phyloP scores from a whole-genome alignment of 306 rosid genomes.

The Dryas alaskensis region DNA sequence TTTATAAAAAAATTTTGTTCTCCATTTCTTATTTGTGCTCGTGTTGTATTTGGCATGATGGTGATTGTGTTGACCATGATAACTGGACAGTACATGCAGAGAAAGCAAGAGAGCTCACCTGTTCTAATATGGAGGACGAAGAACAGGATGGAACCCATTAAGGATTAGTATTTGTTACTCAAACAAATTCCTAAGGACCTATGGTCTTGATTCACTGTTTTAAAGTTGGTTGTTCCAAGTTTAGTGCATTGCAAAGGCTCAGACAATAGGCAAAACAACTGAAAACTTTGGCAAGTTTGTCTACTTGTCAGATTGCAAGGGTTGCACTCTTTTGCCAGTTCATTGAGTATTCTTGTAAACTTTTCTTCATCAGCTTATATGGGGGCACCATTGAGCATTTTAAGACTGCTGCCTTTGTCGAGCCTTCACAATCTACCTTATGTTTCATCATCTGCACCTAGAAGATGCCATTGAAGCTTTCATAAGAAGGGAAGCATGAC shows the following conservation, averaged over 20 bases:
- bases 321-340: background rate
- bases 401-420: background rate
- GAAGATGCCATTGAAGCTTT: background rate
- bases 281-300: background rate
- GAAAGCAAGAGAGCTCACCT: constrained; percentile 17
- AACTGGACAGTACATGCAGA: constrained; percentile 35
- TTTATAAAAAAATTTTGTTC: too few relatives aligned
- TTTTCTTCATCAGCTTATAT: background rate
- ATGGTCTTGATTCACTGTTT: background rate
- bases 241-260: background rate
- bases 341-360: background rate
- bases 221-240: background rate
- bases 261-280: background rate
- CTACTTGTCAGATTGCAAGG: too few relatives aligned
- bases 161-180: too few relatives aligned
- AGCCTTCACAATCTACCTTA: background rate
- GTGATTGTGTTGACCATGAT: constrained; percentile 24
- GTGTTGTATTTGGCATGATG: constrained; percentile 6
- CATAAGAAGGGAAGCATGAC: background rate
- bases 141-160: background rate
- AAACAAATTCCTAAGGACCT: background rate
- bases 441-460: background rate
- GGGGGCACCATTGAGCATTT: background rate
- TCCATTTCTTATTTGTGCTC: too few relatives aligned
- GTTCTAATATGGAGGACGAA: background rate